Base-by-base conservation (phyloP, 2,329 filamentous ascomycete species). In the Aspergillus latus region DNA sequence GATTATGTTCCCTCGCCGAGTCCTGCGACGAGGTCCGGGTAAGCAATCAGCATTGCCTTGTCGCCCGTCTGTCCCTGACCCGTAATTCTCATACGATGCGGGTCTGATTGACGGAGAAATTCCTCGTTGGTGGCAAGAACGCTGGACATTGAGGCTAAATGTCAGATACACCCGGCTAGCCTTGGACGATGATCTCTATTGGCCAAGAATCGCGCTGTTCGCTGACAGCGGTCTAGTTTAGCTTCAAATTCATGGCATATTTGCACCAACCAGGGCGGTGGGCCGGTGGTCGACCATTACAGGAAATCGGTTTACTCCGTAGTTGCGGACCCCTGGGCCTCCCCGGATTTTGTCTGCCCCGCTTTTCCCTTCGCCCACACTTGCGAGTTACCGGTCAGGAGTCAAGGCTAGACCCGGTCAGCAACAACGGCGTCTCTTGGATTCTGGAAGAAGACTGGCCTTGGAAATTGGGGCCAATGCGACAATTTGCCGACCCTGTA, bases 271-370 rank as follows among this genome's bases (percentile, higher is more conserved):
- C 37, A 55, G 30, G 11, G 9, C 21, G 13, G 29, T 28, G 28
- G 5, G 16, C n/a, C 5, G 3, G 26, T n/a, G n/a, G 32, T n/a
- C 15, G 28, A 30, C 26, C 13, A 36, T 45, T 15, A 16, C 34
- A 40, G 16, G 21, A 9, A 15, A 42, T 21, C 39, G 39, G 5
- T 42, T 42, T 21, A 42, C n/a, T 42, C n/a, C 39, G 39, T 5
- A 42, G 32, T 29, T 39, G n/a, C 15, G n/a, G 11, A 29, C 44
- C 16, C n/a, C 39, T 52, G 40, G 30, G 28, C 51, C 45, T 34
- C 52, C 52, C 52, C 45, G 52, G 52, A 55, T 55, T 55, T 30
- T 16, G 16, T 48, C 45, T 29, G 45, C 52, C 52, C 52, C 52
- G 52, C 52, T 34, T 34, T 53, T 32, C 36, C 32, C 40, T 52